Evolutionary conservation across 148 eudicot genomes (phyloP), one percentile per base, ranked within the genome.

Genomic region (Euryodendron excelsum): DNA sequence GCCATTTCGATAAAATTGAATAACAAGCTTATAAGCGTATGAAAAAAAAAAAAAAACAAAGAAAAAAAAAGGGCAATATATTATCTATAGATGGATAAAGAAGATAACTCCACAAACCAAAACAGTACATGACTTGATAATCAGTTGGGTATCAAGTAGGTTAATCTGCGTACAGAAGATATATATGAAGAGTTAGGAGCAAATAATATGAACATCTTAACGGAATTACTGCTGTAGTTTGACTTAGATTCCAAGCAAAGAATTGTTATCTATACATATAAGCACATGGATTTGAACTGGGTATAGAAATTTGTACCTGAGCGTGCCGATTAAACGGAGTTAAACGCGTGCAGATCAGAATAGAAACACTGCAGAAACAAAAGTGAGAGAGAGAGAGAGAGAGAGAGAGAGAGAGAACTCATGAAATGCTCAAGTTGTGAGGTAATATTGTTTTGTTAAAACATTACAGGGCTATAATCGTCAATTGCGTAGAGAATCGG

Each of bases 221-320:
- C 3, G 59, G 23, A 55, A 20, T 18, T 18, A 18, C 59, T 55
- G 23, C 23, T 3, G 5, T 21, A 41, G 7, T 25, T 25, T 25
- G 17, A 25, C 30, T 9, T 25, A 25, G 17, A 10, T 59, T 59
- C 27, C 31, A 59, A 59, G 15, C 25, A 10, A 59, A 59, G 6
- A 66, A 36, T 34, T 1, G 28, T 3, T 23, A 41, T 37, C 17
- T 10, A 17, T 14, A 13, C 30, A 60, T 5, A 28, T 11, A 3
- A 3, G 27, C 8, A 30, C 20, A 27, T 28, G 30, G 10, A n/a
- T 39, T 20, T 3, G 1, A 2, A 12, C 21, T 4, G 39, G 17
- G 52, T n/a, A 17, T n/a, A 23, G 4, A 63, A 45, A 69, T 23
- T n/a, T 3, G 28, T 44, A 69, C 73, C 73, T 69, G 73, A 69